Percentiles rank a stretch among this genome's conserved stretches.
These are phyloP conservation scores for Blepharisma stoltei DNA, from an alignment of 73 alveolate species.

Conservation along the genomic window DNA sequence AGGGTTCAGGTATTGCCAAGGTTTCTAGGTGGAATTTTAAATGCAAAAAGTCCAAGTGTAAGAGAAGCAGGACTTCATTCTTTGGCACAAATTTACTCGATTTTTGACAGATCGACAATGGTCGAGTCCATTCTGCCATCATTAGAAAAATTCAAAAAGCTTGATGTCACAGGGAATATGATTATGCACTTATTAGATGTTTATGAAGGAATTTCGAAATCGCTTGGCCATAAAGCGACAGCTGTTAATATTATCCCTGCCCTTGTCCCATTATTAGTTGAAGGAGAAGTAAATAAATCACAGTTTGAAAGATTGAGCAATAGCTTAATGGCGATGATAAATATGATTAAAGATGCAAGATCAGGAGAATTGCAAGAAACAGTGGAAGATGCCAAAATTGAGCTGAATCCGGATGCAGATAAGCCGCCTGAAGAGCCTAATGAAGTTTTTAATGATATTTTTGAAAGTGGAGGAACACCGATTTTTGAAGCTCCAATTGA, in stretches of 20 bases:
- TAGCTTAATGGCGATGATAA: slow-evolving; percentile 61
- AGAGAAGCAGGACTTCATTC: slow-evolving; percentile 66
- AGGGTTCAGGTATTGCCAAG: slow-evolving; percentile 78
- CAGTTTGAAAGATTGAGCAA: slow-evolving; percentile 65
- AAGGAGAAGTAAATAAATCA: slow-evolving; percentile 69
- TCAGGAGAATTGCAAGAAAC: slow-evolving; percentile 69
- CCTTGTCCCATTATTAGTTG: slow-evolving; percentile 75
- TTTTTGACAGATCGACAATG: slow-evolving; percentile 69
- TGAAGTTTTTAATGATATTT: slow-evolving; percentile 17
- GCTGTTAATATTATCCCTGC: slow-evolving; percentile 82
- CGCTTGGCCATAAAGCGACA: slow-evolving; percentile 76
- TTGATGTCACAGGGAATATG: slow-evolving; percentile 64
- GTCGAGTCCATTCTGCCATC: slow-evolving; percentile 62
- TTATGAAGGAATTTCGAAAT: slow-evolving; percentile 74
- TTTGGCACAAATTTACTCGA: slow-evolving; percentile 49
- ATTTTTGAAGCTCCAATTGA: neutral
- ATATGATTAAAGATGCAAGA: slow-evolving; percentile 71
- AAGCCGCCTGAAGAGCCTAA: neutral
- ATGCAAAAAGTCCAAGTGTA: slow-evolving; percentile 47
- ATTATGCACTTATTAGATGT: slow-evolving; percentile 74
- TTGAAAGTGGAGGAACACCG: slow-evolving; percentile 9
- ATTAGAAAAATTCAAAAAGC: slow-evolving; percentile 69
- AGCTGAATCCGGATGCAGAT: neutral
- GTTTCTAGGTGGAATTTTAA: slow-evolving; percentile 52
- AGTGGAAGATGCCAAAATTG: slow-evolving; percentile 32